Conservation (phyloP, 1,284 basidiomycete genomes). For the Puccinia horiana region DNA sequence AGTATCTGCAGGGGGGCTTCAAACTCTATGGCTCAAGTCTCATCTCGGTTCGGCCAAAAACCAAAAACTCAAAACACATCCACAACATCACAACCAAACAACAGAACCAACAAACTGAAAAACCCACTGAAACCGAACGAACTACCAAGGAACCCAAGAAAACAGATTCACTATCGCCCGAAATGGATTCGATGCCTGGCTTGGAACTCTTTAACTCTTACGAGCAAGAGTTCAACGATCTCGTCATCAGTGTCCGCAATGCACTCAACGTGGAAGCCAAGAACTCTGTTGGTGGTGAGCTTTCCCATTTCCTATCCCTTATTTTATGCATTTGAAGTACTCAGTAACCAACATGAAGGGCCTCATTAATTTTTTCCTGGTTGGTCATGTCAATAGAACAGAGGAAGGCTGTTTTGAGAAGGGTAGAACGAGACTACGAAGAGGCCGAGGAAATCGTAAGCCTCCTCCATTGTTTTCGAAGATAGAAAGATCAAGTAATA, state of each 20-base stretch:
- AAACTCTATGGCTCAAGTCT: too few species aligned
- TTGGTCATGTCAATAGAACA: conserved; percentile 66
- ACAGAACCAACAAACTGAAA: not conserved
- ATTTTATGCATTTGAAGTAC: not conserved
- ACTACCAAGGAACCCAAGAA: not conserved
- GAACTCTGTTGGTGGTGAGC: conserved; percentile 41
- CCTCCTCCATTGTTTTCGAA: conserved; percentile 1
- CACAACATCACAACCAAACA: too few species aligned
- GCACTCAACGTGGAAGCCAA: conserved; percentile 36
- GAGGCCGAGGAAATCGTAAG: conserved; percentile 95
- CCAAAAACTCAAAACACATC: too few species aligned
- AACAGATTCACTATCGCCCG: not conserved
- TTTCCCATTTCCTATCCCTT: not conserved
- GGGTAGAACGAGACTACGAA: conserved; percentile 92
- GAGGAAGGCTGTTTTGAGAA: conserved; percentile 75
- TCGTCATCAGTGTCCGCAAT: conserved; percentile 40
- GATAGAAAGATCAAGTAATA: not conserved
- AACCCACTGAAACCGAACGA: not conserved
- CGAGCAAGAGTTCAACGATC: conserved; percentile 48
- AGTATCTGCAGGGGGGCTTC: too few species aligned
- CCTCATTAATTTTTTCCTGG: too few species aligned
- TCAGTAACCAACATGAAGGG: too few species aligned
- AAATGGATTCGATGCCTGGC: conserved; percentile 38
- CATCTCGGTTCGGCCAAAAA: too few species aligned
- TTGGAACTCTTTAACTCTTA: conserved; percentile 48